These are phyloP conservation scores for Rostrohypoxylon terebratum DNA, from an alignment of 495 filamentous ascomycete genomes.

Conservation along the genomic window DNA sequence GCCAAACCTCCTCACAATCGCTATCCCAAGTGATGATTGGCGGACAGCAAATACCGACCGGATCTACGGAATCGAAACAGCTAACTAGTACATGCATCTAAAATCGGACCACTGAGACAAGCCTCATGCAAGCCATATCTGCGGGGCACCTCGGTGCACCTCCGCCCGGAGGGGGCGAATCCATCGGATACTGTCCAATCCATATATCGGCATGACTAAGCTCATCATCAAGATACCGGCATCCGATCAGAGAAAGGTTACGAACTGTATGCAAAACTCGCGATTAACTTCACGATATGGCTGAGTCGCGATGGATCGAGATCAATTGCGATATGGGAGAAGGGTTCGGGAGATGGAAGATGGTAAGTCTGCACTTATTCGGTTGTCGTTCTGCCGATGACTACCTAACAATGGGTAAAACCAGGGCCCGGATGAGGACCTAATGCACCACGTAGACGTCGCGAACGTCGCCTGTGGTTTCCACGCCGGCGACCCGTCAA, in stretches of 20 bases:
- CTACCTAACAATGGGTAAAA: not conserved
- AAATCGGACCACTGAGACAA: not conserved
- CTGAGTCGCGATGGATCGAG: slow-evolving; percentile 29
- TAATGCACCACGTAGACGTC: slow-evolving; percentile 68
- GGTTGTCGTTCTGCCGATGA: not conserved
- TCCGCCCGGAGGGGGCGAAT: not conserved
- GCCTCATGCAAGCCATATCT: not conserved
- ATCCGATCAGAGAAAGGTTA: not conserved
- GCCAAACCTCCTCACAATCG: not conserved
- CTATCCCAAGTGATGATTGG: slow-evolving; percentile 6
- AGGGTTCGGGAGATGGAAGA: slow-evolving; percentile 49
- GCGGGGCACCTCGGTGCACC: not conserved
- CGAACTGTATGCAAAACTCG: not conserved
- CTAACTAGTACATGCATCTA: not conserved
- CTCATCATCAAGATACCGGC: not conserved
- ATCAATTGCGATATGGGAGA: slow-evolving; percentile 53
- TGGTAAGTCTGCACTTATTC: slow-evolving; percentile 16
- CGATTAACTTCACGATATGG: slow-evolving; percentile 37
- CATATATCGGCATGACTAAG: not conserved
- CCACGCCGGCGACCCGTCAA: slow-evolving; percentile 67
- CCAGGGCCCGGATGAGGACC: slow-evolving; percentile 66
- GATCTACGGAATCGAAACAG: not conserved
- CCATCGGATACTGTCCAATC: not conserved
- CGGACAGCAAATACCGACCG: not conserved
- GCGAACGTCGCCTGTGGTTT: slow-evolving; percentile 75